Conservation (phyloP, 2,329 filamentous ascomycete genomes). For the Colletotrichum plurivorum region DNA sequence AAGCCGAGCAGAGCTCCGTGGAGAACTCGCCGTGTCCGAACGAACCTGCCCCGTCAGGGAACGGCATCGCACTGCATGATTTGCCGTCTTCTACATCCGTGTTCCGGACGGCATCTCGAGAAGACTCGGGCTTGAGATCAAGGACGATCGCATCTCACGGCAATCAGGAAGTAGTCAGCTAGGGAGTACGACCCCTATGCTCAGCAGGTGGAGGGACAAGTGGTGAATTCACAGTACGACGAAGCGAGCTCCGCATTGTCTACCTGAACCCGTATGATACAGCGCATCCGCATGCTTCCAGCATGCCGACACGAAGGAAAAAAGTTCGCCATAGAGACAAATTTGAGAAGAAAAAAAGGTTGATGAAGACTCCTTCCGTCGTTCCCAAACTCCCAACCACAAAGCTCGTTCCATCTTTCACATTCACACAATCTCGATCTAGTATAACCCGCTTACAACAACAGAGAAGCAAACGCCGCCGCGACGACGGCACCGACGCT, state of each 20-base stretch:
- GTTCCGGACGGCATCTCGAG: constrained; percentile 68
- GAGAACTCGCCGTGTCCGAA: neutral
- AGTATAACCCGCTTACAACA: constrained; percentile 16
- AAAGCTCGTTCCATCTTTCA: neutral
- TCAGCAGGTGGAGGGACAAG: neutral
- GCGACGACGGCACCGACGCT: constrained; percentile 25
- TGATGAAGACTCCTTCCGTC: neutral
- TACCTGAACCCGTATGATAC: constrained; percentile 36
- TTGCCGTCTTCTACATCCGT: constrained; percentile 74
- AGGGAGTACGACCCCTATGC: too few relatives aligned
- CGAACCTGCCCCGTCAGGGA: neutral
- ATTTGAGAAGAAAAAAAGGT: neutral
- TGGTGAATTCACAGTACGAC: neutral
- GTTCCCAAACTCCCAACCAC: neutral
- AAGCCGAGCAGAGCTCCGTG: neutral
- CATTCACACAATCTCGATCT: neutral
- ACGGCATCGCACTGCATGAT: constrained; percentile 58
- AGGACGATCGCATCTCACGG: neutral
- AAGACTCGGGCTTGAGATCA: constrained; percentile 7
- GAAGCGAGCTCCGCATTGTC: constrained; percentile 32
- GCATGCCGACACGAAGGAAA: constrained; percentile 5
- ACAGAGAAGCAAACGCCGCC: constrained; percentile 24
- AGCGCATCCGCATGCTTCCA: constrained; percentile 15
- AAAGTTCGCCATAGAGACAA: constrained; percentile 26
- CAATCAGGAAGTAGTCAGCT: neutral